phyloP scores from a whole-genome alignment of 805 yeast species.

The Yamadazyma insecticola region DNA sequence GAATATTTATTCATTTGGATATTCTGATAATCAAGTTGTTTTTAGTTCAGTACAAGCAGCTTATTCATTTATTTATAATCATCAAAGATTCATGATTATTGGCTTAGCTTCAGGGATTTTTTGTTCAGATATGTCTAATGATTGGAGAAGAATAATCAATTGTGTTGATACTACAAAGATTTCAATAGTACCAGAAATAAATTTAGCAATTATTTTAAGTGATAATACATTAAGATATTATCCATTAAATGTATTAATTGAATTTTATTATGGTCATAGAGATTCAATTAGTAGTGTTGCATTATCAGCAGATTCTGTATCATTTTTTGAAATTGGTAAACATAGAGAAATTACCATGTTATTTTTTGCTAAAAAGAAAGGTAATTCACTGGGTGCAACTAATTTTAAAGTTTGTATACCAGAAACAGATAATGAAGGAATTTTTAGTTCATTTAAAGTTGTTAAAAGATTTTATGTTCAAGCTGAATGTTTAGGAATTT shows the following conservation, averaged over 20 bases:
- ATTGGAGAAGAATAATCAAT: slow-evolving; percentile 60
- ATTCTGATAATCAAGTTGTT: slow-evolving; percentile 19
- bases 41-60: slow-evolving; percentile 40
- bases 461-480: slow-evolving; percentile 45
- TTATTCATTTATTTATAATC: slow-evolving; percentile 41
- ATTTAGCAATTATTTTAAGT: slow-evolving; percentile 54
- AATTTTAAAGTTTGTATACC: slow-evolving; percentile 57
- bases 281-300: slow-evolving; percentile 43
- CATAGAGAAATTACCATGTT: slow-evolving; percentile 60
- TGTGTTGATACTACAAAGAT: slow-evolving; percentile 52
- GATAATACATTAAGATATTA: slow-evolving; percentile 58
- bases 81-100: slow-evolving; percentile 43
- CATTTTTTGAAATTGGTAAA: slow-evolving; percentile 63
- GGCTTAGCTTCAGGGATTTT: slow-evolving; percentile 67
- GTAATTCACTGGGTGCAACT: slow-evolving; percentile 35
- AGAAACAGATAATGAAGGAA: slow-evolving; percentile 50
- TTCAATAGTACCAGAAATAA: slow-evolving; percentile 53
- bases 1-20: slow-evolving; percentile 20
- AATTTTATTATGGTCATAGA: slow-evolving; percentile 47
- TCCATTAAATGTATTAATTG: slow-evolving; percentile 56
- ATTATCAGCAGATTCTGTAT: slow-evolving; percentile 44
- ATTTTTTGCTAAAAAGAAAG: slow-evolving; percentile 52
- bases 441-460: slow-evolving; percentile 32
- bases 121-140: slow-evolving; percentile 39
- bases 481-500: slow-evolving; percentile 56